phyloP scores from a whole-genome alignment of 2,329 filamentous ascomycete species.

The Claviceps fusiformis region DNA sequence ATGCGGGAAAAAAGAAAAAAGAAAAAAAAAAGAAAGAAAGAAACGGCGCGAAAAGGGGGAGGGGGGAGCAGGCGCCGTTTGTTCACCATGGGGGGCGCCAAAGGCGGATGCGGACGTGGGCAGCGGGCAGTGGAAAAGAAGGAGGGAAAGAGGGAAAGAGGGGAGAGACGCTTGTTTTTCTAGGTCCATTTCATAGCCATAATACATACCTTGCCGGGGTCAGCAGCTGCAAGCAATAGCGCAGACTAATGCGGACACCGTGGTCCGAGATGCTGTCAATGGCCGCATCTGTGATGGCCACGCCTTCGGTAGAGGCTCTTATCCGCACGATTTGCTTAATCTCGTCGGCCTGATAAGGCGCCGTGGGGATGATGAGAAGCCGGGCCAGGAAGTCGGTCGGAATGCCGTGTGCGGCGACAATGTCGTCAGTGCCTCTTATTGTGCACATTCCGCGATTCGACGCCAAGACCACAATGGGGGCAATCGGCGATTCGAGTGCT shows the following conservation, averaged over 20 bases:
- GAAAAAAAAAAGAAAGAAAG: too few relatives aligned
- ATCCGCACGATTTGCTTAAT: conserved; percentile 86
- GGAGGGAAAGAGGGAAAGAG: too few relatives aligned
- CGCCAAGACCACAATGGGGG: conserved; percentile 91
- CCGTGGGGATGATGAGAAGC: conserved; percentile 90
- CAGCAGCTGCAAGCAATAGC: conserved; percentile 86
- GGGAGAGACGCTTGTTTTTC: not conserved
- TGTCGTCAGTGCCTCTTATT: conserved; percentile 73
- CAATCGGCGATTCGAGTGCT: conserved; percentile 88
- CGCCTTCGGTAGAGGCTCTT: conserved; percentile 67
- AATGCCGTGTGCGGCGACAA: conserved; percentile 82
- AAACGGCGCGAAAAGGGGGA: too few relatives aligned
- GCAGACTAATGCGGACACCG: conserved; percentile 75
- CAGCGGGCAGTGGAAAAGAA: too few relatives aligned
- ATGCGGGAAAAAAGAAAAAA: not conserved
- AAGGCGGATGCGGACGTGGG: too few relatives aligned
- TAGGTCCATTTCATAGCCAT: not conserved
- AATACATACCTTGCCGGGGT: conserved; percentile 58
- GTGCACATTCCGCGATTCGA: conserved; percentile 92
- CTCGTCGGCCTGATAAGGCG: conserved; percentile 75
- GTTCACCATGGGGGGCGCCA: too few relatives aligned
- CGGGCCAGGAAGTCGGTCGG: conserved; percentile 87
- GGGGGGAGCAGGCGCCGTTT: too few relatives aligned
- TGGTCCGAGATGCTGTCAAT: conserved; percentile 78
- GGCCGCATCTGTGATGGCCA: conserved; percentile 67